These are phyloP conservation scores for Labyrinthula sp. DNA, from an alignment of 352 stramenopile genomes.

Conservation along the genomic window DNA sequence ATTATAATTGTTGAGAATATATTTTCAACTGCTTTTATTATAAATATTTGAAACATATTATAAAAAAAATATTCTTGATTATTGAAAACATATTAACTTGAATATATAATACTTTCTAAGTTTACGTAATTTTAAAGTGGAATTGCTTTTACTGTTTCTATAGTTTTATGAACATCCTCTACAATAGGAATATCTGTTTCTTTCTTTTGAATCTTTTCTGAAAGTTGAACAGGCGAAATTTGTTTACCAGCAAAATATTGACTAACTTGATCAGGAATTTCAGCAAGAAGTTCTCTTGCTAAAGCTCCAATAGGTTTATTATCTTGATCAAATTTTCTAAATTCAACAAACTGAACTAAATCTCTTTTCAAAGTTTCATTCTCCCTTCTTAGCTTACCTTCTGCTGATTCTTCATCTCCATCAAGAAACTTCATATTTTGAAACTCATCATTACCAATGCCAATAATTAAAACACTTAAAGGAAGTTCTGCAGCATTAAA, in stretches of 20 bases:
- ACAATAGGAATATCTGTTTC: too few species aligned
- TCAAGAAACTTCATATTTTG: slow-evolving; percentile 39
- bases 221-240: too few species aligned
- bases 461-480: slow-evolving; percentile 48
- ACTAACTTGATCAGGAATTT: slow-evolving; percentile 25
- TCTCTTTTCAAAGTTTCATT: slow-evolving; percentile 38
- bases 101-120: too few species aligned
- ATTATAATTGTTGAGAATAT: too few species aligned
- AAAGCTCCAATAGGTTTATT: slow-evolving; percentile 9
- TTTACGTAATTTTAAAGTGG: too few species aligned
- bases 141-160: too few species aligned
- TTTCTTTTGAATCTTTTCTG: too few species aligned
- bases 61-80: too few species aligned
- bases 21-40: too few species aligned
- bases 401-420: slow-evolving; percentile 15
- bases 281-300: slow-evolving; percentile 15
- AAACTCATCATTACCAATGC: slow-evolving; percentile 48
- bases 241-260: slow-evolving; percentile 3
- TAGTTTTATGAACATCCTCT: too few species aligned
- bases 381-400: not conserved
- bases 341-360: slow-evolving; percentile 57
- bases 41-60: too few species aligned
- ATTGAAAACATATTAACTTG: too few species aligned
- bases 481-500: slow-evolving; percentile 26
- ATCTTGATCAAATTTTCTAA: slow-evolving; percentile 37